phyloP scores from a whole-genome alignment of 2,329 filamentous ascomycete species.

The Rhynchosporium secalis region DNA sequence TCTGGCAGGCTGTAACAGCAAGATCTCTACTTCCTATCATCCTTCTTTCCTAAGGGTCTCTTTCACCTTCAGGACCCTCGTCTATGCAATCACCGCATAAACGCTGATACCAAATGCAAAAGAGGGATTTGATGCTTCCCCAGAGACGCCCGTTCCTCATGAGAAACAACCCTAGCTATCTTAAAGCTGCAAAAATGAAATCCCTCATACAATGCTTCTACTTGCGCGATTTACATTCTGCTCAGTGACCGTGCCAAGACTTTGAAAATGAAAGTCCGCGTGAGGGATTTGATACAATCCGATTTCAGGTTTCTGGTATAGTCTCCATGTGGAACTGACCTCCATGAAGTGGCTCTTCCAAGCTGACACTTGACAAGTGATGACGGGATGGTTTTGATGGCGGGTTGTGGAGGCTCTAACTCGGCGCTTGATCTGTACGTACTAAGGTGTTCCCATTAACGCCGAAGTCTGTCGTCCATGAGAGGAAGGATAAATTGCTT shows the following conservation, averaged over 20 bases:
- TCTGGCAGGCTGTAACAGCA: not conserved
- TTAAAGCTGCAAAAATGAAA: not conserved
- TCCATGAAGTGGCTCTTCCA: not conserved
- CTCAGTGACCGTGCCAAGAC: conserved; percentile 5
- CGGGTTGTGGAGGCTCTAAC: not conserved
- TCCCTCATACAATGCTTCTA: conserved; percentile 11
- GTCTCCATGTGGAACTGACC: not conserved
- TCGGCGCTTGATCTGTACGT: not conserved
- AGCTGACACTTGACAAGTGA: not conserved
- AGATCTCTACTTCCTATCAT: not conserved
- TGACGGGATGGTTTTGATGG: not conserved
- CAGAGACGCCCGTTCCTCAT: not conserved
- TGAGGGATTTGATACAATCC: conserved; percentile 17
- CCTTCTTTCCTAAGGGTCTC: not conserved
- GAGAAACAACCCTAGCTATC: not conserved
- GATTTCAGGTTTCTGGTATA: not conserved
- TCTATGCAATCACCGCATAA: not conserved
- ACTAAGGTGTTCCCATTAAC: not conserved
- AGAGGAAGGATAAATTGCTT: not conserved
- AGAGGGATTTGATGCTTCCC: not conserved
- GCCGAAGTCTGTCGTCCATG: not conserved
- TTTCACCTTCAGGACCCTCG: not conserved
- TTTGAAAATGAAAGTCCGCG: not conserved
- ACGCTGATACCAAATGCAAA: not conserved
- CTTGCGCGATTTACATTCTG: conserved; percentile 18